A percentile compares a stretch with the other conserved stretches of the same genome.
Evolutionary conservation across 139 green algal species (phyloP).

Genomic region (Pseudopediastrum boryanum): DNA sequence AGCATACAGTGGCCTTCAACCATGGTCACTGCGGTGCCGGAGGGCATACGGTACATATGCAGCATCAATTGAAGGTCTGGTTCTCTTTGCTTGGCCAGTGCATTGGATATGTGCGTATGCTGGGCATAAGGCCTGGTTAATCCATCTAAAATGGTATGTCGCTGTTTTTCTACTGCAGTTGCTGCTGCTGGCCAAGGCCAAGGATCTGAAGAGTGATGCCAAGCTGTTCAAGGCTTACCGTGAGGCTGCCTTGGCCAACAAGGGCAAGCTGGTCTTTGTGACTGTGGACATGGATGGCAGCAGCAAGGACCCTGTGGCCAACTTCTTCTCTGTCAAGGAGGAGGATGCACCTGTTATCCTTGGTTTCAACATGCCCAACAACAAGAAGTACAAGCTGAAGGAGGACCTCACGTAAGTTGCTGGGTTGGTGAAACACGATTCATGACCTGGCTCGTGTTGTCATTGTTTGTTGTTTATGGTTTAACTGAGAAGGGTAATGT

Average conservation of each 20-base stretch:
- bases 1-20: neutral
- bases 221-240: slow-evolving; percentile 42
- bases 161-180: slow-evolving; percentile 11
- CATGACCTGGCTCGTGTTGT: no score
- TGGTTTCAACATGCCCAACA: slow-evolving; percentile 73
- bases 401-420: slow-evolving; percentile 34
- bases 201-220: slow-evolving; percentile 38
- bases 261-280: slow-evolving; percentile 78
- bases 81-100: no score
- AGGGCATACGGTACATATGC: neutral
- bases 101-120: no score
- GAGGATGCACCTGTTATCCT: slow-evolving; percentile 54
- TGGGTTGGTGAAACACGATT: no score
- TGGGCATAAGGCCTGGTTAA: no score
- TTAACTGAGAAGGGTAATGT: neutral
- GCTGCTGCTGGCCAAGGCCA: slow-evolving; percentile 31
- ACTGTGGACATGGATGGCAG: slow-evolving; percentile 51
- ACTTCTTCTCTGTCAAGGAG: slow-evolving; percentile 84
- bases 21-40: neutral
- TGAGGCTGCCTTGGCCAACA: slow-evolving; percentile 5
- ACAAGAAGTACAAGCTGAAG: slow-evolving; percentile 72
- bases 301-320: slow-evolving; percentile 66
- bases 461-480: neutral
- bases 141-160: no score
- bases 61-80: neutral